Base-by-base conservation (phyloP, 2,329 filamentous ascomycete genomes). In the Aspergillus pseudoviridinutans region DNA sequence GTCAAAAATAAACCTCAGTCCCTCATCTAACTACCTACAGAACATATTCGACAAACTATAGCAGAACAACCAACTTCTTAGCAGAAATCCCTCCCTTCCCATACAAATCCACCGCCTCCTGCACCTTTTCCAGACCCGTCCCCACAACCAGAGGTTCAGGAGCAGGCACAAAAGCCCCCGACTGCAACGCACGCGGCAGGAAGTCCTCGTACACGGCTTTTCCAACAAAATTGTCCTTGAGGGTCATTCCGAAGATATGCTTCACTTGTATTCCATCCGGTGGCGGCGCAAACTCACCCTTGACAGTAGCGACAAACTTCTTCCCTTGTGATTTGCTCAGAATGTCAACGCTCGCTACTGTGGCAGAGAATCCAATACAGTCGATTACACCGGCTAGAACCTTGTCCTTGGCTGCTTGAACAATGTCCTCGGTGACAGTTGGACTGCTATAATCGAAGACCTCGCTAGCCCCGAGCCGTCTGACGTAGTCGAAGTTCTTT, bases 361-460 rank as follows among this genome's bases (percentile, higher is more conserved):
- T 57, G 1, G 58, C 56, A 2, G 46, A 27, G 9, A 49, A 44
- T 1, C 56, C 58, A 20, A 60, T 56, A 29, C 51, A 58, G 20
- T 60, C 58, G 12, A 63, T 35, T 0, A 55, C 61, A 9, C 61
- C 61, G 3, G 25, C 53, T 22, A 57, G 24, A 1, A 50, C 49
- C 51, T 60, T 64, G 1, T 51, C 61, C 7, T 65, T 41, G 4
- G 67, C 47, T 14, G 53, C 57, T 0, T 41, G n/a, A 1, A 61
- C 54, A 4, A 68, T 25, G 1, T 67, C 57, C 0, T 63, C 52
- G 0, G 61, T 42, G 2, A 65, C 55, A 10, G 42, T 61, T 0
- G 53, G 14, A 10, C 49, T 58, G 10, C 70, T 71, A 63, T 81
- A 82, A 61, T 82, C 79, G 51, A 80, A 79, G 0, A 75, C 76